A percentile compares a stretch with the other conserved stretches of the same genome.
phyloP scores from a whole-genome alignment of 352 stramenopile genomes.

The Phytophthora constricta region DNA sequence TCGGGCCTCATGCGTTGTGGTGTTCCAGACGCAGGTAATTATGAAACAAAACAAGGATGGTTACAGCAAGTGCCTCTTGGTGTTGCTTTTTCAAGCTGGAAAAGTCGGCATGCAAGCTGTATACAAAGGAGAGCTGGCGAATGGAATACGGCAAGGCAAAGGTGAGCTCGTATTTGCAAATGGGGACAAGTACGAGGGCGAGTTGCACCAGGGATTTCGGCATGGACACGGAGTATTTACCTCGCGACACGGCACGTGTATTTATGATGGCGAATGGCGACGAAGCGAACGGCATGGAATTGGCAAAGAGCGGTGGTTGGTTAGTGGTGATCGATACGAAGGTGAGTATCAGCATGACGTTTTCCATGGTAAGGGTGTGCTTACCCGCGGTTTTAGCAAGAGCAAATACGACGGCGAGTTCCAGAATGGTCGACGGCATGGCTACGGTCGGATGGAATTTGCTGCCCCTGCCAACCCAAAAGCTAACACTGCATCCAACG shows the following conservation, averaged over 20 bases:
- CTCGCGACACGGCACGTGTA: constrained; percentile 47
- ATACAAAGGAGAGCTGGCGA: constrained; percentile 61
- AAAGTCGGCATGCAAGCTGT: constrained; percentile 47
- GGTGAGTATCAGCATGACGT: constrained; percentile 62
- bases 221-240: constrained; percentile 64
- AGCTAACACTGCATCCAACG: constrained; percentile 1
- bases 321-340: constrained; percentile 65
- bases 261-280: constrained; percentile 72
- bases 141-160: constrained; percentile 60
- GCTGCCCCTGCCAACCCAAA: constrained; percentile 2
- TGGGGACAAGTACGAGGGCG: constrained; percentile 70
- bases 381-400: constrained; percentile 43
- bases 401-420: constrained; percentile 75
- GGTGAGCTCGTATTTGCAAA: constrained; percentile 68
- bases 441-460: constrained; percentile 72
- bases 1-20: no score
- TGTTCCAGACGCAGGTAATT: no score
- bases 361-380: constrained; percentile 64
- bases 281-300: constrained; percentile 58
- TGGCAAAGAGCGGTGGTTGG: constrained; percentile 65
- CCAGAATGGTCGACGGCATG: constrained; percentile 54
- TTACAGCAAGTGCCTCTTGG: no score
- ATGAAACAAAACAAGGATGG: no score
- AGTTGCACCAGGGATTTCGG: constrained; percentile 66
- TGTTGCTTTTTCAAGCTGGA: constrained; percentile 2